These are phyloP conservation scores for Triticum urartu DNA, from an alignment of 176 grass and related monocot species.

Conservation along the genomic window DNA sequence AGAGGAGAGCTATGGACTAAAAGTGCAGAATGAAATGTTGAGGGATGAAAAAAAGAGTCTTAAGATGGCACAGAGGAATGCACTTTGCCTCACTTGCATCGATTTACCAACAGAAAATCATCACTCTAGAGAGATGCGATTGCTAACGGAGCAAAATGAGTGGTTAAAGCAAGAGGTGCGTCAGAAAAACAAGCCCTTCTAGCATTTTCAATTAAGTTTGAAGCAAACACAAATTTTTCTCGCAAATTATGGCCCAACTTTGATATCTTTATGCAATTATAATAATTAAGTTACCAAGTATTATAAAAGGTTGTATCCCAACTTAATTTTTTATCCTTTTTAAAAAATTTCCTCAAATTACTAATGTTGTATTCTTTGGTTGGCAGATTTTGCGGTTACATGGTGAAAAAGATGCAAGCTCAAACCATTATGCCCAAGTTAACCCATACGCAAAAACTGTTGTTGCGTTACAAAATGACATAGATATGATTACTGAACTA, in stretches of 20 bases:
- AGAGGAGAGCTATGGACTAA: slow-evolving; percentile 56
- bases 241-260: not conserved
- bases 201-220: not conserved
- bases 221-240: not conserved
- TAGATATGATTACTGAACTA: not conserved
- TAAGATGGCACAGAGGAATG: slow-evolving; percentile 3
- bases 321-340: not conserved
- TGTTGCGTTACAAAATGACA: not conserved
- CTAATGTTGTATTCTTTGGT: not conserved
- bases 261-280: not conserved
- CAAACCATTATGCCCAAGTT: not conserved
- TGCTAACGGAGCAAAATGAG: slow-evolving; percentile 32
- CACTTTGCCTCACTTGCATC: slow-evolving; percentile 28
- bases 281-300: not conserved
- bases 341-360: not conserved
- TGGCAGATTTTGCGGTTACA: not conserved
- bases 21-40: slow-evolving; percentile 49
- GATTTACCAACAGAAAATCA: not conserved
- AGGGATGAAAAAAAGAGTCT: slow-evolving; percentile 36
- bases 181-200: not conserved
- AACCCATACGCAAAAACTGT: not conserved
- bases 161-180: slow-evolving; percentile 46
- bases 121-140: slow-evolving; percentile 27
- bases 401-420: not conserved
- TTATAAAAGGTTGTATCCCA: not conserved